Percentiles rank a stretch among this genome's conserved stretches.
Conservation (phyloP, 306 rosid species). For the Castanea crenata region DNA sequence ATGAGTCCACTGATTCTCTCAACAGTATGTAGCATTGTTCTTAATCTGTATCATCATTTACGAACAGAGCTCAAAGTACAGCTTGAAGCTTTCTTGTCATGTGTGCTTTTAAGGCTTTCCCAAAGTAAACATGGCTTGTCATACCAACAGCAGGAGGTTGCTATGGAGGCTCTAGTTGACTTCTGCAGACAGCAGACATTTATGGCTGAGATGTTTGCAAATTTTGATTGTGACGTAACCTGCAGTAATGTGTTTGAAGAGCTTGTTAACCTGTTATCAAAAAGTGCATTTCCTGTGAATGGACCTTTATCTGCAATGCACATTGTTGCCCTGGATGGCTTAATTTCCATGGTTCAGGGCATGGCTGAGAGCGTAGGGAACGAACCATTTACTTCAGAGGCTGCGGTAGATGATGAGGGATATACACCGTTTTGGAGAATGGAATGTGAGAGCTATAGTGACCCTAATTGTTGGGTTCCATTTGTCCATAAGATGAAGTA, state of each 20-base stretch:
- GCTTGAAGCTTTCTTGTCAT: constrained; percentile 84
- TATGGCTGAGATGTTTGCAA: constrained; percentile 90
- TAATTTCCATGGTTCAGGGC: constrained; percentile 86
- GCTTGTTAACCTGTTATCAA: constrained; percentile 75
- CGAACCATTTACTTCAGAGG: constrained; percentile 59
- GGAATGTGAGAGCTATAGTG: constrained; percentile 79
- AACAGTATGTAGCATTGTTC: constrained; percentile 79
- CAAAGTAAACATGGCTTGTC: constrained; percentile 84
- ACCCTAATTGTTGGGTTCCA: constrained; percentile 86
- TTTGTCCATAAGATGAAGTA: constrained; percentile 80
- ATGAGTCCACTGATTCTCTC: constrained; percentile 80
- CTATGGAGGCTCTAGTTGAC: constrained; percentile 92
- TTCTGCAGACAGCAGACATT: constrained; percentile 85
- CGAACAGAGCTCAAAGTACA: constrained; percentile 79
- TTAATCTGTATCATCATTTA: constrained; percentile 74
- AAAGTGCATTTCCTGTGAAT: constrained; percentile 88
- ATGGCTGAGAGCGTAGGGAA: constrained; percentile 88
- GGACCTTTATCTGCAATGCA: constrained; percentile 87
- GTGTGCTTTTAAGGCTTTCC: constrained; percentile 83
- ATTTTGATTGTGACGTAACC: constrained; percentile 88
- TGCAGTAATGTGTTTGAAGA: constrained; percentile 96
- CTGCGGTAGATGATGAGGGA: constrained; percentile 68
- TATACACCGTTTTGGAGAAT: constrained; percentile 94
- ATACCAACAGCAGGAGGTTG: constrained; percentile 91
- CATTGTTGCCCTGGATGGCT: constrained; percentile 91